Evolutionary conservation across 2,329 filamentous ascomycete genomes (phyloP).

Genomic region (Beauveria rudraprayagi): DNA sequence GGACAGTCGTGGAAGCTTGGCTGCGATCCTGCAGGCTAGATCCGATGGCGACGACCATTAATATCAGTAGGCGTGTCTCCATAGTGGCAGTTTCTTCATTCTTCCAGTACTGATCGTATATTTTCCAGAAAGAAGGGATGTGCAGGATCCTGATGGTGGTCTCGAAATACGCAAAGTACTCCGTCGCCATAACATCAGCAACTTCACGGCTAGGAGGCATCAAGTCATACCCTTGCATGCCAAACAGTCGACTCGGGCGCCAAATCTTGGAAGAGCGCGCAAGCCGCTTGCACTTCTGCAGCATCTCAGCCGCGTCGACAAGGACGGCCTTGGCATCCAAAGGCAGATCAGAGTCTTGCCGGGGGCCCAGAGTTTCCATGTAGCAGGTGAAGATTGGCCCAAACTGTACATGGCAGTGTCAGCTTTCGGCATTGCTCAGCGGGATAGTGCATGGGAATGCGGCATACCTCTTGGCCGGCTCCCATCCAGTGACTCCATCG

Average conservation of each 20-base stretch:
- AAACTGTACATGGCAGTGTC: slow-evolving; percentile 17
- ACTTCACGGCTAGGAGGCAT: slow-evolving; percentile 21
- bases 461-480: slow-evolving; percentile 22
- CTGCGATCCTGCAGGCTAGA: slow-evolving; percentile 18
- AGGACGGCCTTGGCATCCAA: slow-evolving; percentile 19
- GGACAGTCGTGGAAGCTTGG: background rate
- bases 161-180: slow-evolving; percentile 44
- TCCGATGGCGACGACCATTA: slow-evolving; percentile 34
- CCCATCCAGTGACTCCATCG: slow-evolving; percentile 26
- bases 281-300: slow-evolving; percentile 26
- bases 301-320: slow-evolving; percentile 20
- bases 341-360: slow-evolving; percentile 14
- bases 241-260: slow-evolving; percentile 25
- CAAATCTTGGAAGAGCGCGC: slow-evolving; percentile 24
- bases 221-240: slow-evolving; percentile 16
- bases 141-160: slow-evolving; percentile 45
- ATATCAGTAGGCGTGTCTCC: slow-evolving; percentile 26
- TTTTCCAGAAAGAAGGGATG: slow-evolving; percentile 40
- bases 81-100: slow-evolving; percentile 18
- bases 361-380: slow-evolving; percentile 15
- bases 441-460: background rate
- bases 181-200: slow-evolving; percentile 31
- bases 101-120: slow-evolving; percentile 41
- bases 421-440: background rate
- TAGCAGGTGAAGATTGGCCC: slow-evolving; percentile 22